Conservation (phyloP, 2,329 filamentous ascomycete species). For the Biscogniauxia sp. region DNA sequence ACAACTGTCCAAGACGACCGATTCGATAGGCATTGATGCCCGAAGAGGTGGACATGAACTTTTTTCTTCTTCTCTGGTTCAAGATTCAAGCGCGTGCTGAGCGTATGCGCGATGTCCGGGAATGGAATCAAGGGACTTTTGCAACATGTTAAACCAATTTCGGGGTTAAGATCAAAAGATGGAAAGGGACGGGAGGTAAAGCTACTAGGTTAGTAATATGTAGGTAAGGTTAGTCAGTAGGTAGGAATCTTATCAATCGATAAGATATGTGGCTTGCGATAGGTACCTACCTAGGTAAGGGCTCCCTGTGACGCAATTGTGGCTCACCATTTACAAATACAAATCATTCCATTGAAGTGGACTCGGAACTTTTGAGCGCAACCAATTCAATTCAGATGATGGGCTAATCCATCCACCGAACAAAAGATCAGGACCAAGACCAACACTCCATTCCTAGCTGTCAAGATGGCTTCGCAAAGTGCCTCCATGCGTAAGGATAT, state of each 20-base stretch:
- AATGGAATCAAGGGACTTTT: background rate
- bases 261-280: too few species aligned
- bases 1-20: background rate
- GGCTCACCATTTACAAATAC: background rate
- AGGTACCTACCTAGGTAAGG: too few species aligned
- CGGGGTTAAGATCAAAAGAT: background rate
- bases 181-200: too few species aligned
- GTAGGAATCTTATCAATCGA: too few species aligned
- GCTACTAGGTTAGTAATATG: too few species aligned
- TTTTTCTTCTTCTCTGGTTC: background rate
- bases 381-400: background rate
- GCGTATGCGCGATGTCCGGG: background rate
- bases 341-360: background rate
- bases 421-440: slow-evolving; percentile 2
- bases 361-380: background rate
- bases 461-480: slow-evolving; percentile 19
- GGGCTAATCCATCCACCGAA: slow-evolving; percentile 1
- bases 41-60: background rate
- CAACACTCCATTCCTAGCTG: slow-evolving; percentile 1
- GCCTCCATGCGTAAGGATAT: slow-evolving; percentile 24
- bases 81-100: background rate
- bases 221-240: too few species aligned
- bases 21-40: background rate
- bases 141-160: background rate
- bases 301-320: background rate